Percentiles rank a stretch among this genome's conserved stretches.
phyloP scores from a whole-genome alignment of 1,139 yeast genomes.

The Kodamaea anthophila region DNA sequence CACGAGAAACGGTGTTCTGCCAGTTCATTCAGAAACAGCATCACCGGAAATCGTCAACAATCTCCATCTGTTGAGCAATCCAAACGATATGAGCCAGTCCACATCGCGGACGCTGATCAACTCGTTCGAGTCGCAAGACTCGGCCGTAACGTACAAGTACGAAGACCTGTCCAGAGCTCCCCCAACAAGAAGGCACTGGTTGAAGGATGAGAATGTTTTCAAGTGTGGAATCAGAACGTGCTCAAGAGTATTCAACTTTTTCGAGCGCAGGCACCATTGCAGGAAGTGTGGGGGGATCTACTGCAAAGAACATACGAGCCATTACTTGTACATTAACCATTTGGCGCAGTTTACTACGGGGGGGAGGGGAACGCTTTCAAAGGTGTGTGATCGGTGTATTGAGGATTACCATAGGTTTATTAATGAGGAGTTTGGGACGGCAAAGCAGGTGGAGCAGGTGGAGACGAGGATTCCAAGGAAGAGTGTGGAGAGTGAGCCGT shows the following conservation, averaged over 20 bases:
- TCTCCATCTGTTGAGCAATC: constrained; percentile 7
- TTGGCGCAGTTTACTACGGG: constrained; percentile 73
- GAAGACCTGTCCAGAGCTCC: constrained; percentile 32
- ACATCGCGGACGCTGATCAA: constrained; percentile 24
- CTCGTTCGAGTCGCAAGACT: constrained; percentile 27
- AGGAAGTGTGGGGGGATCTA: constrained; percentile 90
- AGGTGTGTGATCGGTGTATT: constrained; percentile 76
- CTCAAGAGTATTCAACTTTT: constrained; percentile 55
- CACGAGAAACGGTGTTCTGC: constrained; percentile 10
- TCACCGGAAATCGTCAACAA: constrained; percentile 9
- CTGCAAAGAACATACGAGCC: constrained; percentile 63
- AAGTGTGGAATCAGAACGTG: constrained; percentile 61
- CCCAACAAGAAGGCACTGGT: constrained; percentile 73
- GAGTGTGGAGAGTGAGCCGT: constrained; percentile 18
- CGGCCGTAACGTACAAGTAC: too few species aligned
- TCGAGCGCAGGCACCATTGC: constrained; percentile 91
- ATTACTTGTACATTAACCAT: constrained; percentile 55
- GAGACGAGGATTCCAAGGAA: constrained; percentile 1
- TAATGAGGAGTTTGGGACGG: constrained; percentile 32
- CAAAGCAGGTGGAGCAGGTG: constrained; percentile 1
- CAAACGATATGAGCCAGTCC: constrained; percentile 10
- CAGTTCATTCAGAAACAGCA: constrained; percentile 5
- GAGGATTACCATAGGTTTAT: constrained; percentile 57
- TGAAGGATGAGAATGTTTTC: constrained; percentile 57
- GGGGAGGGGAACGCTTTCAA: constrained; percentile 63